Evolutionary conservation across 208 protist species (phyloP).

Genomic region (Acanthamoeba castellanii): DNA sequence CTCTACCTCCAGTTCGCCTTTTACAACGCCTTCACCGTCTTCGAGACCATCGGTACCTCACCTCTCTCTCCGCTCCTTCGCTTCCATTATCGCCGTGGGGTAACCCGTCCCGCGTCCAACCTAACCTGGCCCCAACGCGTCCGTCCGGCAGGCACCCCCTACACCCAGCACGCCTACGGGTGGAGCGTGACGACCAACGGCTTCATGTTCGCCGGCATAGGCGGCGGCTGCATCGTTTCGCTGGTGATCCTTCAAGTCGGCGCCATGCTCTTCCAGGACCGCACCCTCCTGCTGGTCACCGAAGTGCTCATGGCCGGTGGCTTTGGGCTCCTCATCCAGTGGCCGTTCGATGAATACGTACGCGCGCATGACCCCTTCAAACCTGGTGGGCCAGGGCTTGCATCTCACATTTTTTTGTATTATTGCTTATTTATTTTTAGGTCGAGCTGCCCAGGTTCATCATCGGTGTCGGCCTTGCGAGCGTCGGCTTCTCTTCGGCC

Average conservation of each 20-base stretch:
- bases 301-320: constrained; percentile 34
- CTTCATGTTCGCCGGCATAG: constrained; percentile 69
- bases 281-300: constrained; percentile 25
- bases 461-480: constrained; percentile 20
- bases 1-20: constrained; percentile 73
- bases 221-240: constrained; percentile 63
- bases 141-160: constrained; percentile 30
- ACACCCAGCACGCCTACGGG: constrained; percentile 64
- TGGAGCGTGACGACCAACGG: constrained; percentile 66
- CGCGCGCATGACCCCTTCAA: background rate
- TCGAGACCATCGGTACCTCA: constrained; percentile 66
- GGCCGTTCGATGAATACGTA: constrained; percentile 40
- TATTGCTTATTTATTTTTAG: too few relatives aligned
- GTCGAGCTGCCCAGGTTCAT: constrained; percentile 49
- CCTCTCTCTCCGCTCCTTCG: background rate
- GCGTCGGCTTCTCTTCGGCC: constrained; percentile 51
- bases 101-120: too few relatives aligned
- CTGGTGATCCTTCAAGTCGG: constrained; percentile 56
- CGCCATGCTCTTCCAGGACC: constrained; percentile 48
- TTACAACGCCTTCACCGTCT: constrained; percentile 70
- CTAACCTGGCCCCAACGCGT: background rate
- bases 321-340: constrained; percentile 64
- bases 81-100: background rate
- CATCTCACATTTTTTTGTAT: too few relatives aligned
- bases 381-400: too few relatives aligned